A percentile compares a stretch with the other conserved stretches of the same genome.
These are phyloP conservation scores for Populus hybrid DNA, from an alignment of 441 rosid genomes.

Conservation along the genomic window DNA sequence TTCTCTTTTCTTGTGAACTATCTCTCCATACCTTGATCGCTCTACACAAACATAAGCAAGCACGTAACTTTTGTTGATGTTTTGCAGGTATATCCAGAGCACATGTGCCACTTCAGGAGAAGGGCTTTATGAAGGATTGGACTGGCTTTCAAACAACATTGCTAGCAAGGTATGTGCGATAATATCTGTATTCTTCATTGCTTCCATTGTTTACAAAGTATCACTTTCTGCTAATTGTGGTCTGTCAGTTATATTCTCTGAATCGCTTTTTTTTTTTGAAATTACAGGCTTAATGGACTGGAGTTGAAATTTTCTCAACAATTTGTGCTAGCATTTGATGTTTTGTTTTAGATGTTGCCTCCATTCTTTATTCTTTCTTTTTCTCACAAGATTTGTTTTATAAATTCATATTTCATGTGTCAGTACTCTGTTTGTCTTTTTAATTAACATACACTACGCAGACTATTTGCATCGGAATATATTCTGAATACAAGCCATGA, in stretches of 20 bases:
- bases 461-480: not conserved
- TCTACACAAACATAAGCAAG: not conserved
- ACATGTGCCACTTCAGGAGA: slow-evolving; percentile 34
- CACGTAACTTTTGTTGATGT: not conserved
- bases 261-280: not conserved
- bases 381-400: not conserved
- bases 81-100: slow-evolving; percentile 32
- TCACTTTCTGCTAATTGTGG: not conserved
- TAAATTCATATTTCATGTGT: not conserved
- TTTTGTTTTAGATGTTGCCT: not conserved
- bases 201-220: not conserved
- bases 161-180: not conserved
- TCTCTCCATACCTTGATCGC: not conserved
- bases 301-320: not conserved
- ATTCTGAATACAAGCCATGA: not conserved
- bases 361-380: not conserved
- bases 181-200: not conserved
- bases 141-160: slow-evolving; percentile 10
- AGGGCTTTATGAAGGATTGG: slow-evolving; percentile 33
- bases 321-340: not conserved
- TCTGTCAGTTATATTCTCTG: not conserved
- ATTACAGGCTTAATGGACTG: not conserved
- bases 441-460: not conserved
- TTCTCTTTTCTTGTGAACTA: not conserved
- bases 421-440: not conserved